phyloP scores from a whole-genome alignment of 1,284 basidiomycete species.

The Mycena sp. region DNA sequence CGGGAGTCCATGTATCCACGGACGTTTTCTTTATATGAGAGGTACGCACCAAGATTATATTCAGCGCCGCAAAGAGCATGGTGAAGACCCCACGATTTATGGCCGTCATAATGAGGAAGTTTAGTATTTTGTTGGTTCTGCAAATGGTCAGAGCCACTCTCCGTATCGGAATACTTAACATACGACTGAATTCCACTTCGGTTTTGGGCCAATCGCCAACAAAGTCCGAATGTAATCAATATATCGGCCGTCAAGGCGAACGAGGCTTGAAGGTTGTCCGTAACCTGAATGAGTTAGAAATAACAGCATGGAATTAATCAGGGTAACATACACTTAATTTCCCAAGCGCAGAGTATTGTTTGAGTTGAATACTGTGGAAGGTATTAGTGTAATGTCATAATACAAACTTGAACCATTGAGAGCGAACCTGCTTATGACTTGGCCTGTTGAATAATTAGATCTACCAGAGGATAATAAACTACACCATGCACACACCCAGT shows the following conservation, averaged over 20 bases:
- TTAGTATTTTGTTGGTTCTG: slow-evolving; percentile 15
- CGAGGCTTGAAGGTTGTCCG: slow-evolving; percentile 11
- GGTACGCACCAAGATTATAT: background rate
- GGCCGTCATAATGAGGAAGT: slow-evolving; percentile 9
- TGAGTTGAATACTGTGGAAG: background rate
- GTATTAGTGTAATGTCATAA: background rate
- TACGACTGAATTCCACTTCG: slow-evolving; percentile 19
- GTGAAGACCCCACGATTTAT: slow-evolving; percentile 3
- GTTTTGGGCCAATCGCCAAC: slow-evolving; percentile 8
- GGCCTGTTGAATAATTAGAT: background rate
- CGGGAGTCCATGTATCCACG: background rate
- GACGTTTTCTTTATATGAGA: background rate
- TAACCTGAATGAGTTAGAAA: background rate
- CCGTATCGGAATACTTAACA: background rate
- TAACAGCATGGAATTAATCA: background rate
- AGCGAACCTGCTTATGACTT: background rate
- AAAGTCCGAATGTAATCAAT: slow-evolving; percentile 11
- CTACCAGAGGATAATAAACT: background rate
- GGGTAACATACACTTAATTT: background rate
- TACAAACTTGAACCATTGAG: background rate
- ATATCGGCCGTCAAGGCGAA: slow-evolving; percentile 3
- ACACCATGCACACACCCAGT: background rate
- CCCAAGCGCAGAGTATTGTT: background rate
- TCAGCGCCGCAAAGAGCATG: background rate
- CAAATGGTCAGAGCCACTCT: background rate